phyloP scores from a whole-genome alignment of 2,329 filamentous ascomycete species.

The Teratosphaeria nubilosa region DNA sequence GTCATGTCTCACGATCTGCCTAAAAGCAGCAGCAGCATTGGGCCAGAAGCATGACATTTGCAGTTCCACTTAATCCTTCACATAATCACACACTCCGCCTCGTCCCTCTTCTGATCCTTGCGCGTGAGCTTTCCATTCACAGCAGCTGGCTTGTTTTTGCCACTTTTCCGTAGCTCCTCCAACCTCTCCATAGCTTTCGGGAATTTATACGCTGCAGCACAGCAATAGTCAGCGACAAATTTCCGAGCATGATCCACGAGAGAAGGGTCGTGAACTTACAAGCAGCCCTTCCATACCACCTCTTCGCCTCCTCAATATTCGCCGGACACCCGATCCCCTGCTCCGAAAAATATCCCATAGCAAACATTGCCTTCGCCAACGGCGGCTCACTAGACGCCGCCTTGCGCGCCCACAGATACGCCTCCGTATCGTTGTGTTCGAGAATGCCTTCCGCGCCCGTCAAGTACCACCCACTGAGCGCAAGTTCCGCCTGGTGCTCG shows the following conservation, averaged over 20 bases:
- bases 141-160: constrained; percentile 36
- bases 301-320: constrained; percentile 88
- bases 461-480: constrained; percentile 56
- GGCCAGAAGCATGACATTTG: too few species aligned
- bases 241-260: not conserved
- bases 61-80: constrained; percentile 31
- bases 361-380: constrained; percentile 88
- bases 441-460: constrained; percentile 82
- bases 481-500: constrained; percentile 79
- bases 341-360: constrained; percentile 96
- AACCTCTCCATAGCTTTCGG: constrained; percentile 85
- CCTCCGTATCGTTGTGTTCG: constrained; percentile 87
- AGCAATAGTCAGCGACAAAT: not conserved
- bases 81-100: constrained; percentile 83
- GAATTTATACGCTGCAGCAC: constrained; percentile 70
- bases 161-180: constrained; percentile 78
- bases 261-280: constrained; percentile 52
- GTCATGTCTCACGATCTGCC: not conserved
- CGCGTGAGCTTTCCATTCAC: constrained; percentile 72
- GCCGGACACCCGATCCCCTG: constrained; percentile 80
- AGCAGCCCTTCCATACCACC: constrained; percentile 96
- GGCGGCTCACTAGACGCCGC: constrained; percentile 67
- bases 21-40: not conserved
- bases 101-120: constrained; percentile 72
- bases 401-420: constrained; percentile 93